These are phyloP conservation scores for Senna siamea DNA, from an alignment of 306 rosid species.

Conservation along the genomic window DNA sequence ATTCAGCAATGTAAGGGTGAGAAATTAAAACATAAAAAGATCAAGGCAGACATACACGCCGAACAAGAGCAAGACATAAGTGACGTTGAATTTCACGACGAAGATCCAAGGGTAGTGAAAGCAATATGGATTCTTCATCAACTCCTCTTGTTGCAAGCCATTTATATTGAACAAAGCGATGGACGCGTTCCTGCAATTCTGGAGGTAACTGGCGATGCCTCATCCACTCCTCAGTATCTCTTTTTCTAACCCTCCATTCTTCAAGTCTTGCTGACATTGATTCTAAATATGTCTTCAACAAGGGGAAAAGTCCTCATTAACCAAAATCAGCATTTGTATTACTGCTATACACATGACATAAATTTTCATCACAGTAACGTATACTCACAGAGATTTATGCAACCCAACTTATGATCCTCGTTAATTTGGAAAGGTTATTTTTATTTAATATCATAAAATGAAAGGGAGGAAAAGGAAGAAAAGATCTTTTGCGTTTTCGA, in stretches of 20 bases:
- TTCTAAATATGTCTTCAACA: conserved; percentile 71
- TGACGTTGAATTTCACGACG: conserved; percentile 92
- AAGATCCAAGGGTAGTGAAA: conserved; percentile 71
- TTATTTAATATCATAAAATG: background rate
- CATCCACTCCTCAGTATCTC: conserved; percentile 96
- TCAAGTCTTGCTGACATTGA: conserved; percentile 80
- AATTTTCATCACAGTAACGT: background rate
- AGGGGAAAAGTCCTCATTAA: conserved; percentile 5
- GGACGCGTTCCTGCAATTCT: conserved; percentile 76
- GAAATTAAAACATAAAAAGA: background rate
- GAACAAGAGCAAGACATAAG: conserved; percentile 80
- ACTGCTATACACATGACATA: background rate
- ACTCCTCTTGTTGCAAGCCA: conserved; percentile 95
- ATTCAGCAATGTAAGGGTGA: background rate
- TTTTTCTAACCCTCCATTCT: conserved; percentile 85
- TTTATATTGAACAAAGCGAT: conserved; percentile 76
- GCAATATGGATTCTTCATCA: conserved; percentile 78
- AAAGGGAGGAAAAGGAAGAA: background rate
- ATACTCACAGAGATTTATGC: background rate
- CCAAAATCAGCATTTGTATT: conserved; percentile 34
- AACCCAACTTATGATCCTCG: background rate
- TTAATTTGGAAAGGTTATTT: background rate
- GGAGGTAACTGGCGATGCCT: conserved; percentile 86
- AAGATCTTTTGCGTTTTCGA: background rate
- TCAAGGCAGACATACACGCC: conserved; percentile 63